These are phyloP conservation scores for Colletotrichum sidae DNA, from an alignment of 2,329 filamentous ascomycete genomes.

Conservation along the genomic window DNA sequence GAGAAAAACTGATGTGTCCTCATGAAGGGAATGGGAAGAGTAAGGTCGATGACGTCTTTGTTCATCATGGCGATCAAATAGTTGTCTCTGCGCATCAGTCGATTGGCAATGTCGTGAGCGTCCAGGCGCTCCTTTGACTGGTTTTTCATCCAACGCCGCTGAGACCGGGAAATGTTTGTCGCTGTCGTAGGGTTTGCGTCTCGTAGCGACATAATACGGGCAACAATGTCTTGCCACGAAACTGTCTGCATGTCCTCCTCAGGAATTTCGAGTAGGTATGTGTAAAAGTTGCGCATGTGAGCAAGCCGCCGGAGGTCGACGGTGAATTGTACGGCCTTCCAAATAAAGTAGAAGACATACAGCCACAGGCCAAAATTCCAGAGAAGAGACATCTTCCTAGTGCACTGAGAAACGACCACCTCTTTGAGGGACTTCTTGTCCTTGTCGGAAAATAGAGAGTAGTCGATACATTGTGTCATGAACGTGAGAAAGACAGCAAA, in stretches of 20 bases:
- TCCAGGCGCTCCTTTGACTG: constrained; percentile 95
- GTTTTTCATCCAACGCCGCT: constrained; percentile 75
- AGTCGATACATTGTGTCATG: constrained; percentile 87
- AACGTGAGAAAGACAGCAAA: constrained; percentile 86
- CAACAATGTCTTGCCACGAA: constrained; percentile 92
- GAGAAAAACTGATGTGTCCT: constrained; percentile 86
- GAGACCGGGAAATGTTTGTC: constrained; percentile 62
- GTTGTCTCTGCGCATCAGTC: constrained; percentile 95
- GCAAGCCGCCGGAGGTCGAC: constrained; percentile 79
- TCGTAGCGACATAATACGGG: constrained; percentile 83
- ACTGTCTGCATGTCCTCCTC: constrained; percentile 91
- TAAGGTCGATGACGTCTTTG: constrained; percentile 92
- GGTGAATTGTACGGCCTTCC: constrained; percentile 79
- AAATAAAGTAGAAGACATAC: constrained; percentile 87
- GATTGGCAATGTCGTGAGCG: constrained; percentile 96
- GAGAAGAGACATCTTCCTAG: constrained; percentile 76
- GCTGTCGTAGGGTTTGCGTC: constrained; percentile 89
- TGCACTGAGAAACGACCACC: constrained; percentile 78
- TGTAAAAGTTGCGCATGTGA: constrained; percentile 87
- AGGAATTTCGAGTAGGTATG: constrained; percentile 83
- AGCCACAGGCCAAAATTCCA: constrained; percentile 87
- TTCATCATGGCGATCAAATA: constrained; percentile 98
- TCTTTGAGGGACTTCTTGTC: constrained; percentile 69
- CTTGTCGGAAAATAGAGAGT: constrained; percentile 69
- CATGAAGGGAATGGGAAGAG: constrained; percentile 86